phyloP scores from a whole-genome alignment of 306 rosid species.

The Fagus crenata region DNA sequence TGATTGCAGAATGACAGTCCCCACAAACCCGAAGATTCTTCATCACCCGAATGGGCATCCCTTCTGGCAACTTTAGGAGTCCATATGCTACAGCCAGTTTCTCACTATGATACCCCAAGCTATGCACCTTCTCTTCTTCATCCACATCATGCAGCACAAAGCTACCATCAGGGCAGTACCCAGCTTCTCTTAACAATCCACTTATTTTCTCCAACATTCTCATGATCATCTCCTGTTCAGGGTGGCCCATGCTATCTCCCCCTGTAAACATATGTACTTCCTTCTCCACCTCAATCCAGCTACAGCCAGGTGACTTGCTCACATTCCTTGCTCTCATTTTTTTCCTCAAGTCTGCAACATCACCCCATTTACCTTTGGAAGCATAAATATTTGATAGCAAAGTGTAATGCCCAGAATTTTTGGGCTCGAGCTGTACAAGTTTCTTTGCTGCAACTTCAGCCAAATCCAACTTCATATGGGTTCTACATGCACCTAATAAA shows the following conservation, averaged over 20 bases:
- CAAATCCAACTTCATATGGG: constrained; percentile 50
- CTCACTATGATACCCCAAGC: constrained; percentile 71
- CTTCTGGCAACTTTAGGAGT: constrained; percentile 62
- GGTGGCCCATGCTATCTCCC: constrained; percentile 60
- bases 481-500: constrained; percentile 55
- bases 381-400: constrained; percentile 71
- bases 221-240: constrained; percentile 55
- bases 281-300: constrained; percentile 78
- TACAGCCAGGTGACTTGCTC: constrained; percentile 67
- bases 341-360: constrained; percentile 53
- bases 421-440: constrained; percentile 62
- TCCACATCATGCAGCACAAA: constrained; percentile 79
- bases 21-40: constrained; percentile 81
- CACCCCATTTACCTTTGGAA: constrained; percentile 54
- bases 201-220: constrained; percentile 52
- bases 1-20: constrained; percentile 72
- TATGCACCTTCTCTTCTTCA: constrained; percentile 72
- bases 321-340: constrained; percentile 49
- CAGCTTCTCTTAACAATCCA: constrained; percentile 63
- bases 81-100: constrained; percentile 71
- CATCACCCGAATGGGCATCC: constrained; percentile 64
- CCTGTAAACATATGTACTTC: constrained; percentile 62
- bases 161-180: constrained; percentile 68
- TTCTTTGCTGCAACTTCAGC: constrained; percentile 57
- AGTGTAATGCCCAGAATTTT: constrained; percentile 58